Conservation (phyloP, 768 basidiomycete genomes). For the Boletus rubroflammeus region DNA sequence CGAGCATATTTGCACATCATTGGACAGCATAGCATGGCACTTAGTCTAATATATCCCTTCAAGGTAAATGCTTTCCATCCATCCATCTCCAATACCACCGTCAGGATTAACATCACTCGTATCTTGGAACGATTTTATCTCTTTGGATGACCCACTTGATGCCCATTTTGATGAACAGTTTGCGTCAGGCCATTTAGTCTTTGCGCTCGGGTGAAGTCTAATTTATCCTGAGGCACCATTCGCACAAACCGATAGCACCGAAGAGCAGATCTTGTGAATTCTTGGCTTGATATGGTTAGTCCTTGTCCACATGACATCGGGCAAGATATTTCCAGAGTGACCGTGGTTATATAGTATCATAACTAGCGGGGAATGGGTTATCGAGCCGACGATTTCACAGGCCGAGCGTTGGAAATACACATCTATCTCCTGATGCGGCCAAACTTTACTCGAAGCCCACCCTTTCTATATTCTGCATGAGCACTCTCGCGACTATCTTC, state of each 20-base stretch:
- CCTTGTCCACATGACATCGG: not conserved
- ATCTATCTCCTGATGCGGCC: not conserved
- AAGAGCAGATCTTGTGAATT: not conserved
- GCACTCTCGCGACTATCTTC: not conserved
- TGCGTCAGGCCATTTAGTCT: not conserved
- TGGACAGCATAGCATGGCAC: slow-evolving; percentile 22
- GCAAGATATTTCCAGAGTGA: not conserved
- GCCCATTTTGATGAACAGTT: not conserved
- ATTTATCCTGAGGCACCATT: not conserved
- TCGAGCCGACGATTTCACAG: not conserved
- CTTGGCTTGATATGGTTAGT: not conserved
- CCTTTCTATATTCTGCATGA: not conserved
- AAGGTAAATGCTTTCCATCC: slow-evolving; percentile 9
- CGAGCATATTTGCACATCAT: slow-evolving; percentile 18
- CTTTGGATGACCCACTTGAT: not conserved
- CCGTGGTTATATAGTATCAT: not conserved
- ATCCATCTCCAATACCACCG: slow-evolving; percentile 6
- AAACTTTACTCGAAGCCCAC: not conserved
- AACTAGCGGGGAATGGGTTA: not conserved
- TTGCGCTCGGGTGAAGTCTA: not conserved
- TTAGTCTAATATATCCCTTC: slow-evolving; percentile 12
- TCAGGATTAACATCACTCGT: not conserved
- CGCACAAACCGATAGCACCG: not conserved
- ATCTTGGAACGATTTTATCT: not conserved
- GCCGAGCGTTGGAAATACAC: too few species aligned